Conservation (phyloP, 2,329 filamentous ascomycete genomes). For the Fusarium bactridioides region DNA sequence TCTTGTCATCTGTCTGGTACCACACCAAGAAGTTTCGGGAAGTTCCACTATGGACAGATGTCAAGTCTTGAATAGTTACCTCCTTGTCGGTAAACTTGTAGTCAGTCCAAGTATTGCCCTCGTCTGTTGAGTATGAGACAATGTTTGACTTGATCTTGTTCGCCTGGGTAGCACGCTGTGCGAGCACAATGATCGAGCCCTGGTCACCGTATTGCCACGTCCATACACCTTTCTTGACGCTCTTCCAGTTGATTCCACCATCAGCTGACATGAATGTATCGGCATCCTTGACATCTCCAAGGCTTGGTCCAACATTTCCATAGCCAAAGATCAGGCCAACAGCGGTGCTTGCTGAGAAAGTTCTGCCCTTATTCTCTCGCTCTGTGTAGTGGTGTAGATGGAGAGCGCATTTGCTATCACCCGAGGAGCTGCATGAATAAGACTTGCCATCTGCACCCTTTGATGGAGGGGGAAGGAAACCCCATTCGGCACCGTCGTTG, state of each 20-base stretch:
- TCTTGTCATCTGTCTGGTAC: conserved; percentile 67
- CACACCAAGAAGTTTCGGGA: conserved; percentile 93
- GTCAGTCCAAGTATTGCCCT: conserved; percentile 80
- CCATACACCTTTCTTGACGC: conserved; percentile 86
- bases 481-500: conserved; percentile 93
- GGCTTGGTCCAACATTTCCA: conserved; percentile 82
- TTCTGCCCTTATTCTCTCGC: conserved; percentile 79
- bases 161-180: conserved; percentile 73
- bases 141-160: conserved; percentile 72
- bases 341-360: conserved; percentile 86
- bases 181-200: conserved; percentile 90
- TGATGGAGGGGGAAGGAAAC: conserved; percentile 73
- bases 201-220: conserved; percentile 97
- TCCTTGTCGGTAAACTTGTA: conserved; percentile 77
- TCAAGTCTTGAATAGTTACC: conserved; percentile 79
- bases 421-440: conserved; percentile 71
- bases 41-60: conserved; percentile 86
- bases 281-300: conserved; percentile 73
- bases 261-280: conserved; percentile 93
- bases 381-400: conserved; percentile 98
- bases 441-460: conserved; percentile 75
- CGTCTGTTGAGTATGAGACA: conserved; percentile 80
- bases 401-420: conserved; percentile 77
- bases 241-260: conserved; percentile 88
- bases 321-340: conserved; percentile 90